Evolutionary conservation across 352 stramenopile species (phyloP).

Genomic region (Phytopythium cucurbitacearum): DNA sequence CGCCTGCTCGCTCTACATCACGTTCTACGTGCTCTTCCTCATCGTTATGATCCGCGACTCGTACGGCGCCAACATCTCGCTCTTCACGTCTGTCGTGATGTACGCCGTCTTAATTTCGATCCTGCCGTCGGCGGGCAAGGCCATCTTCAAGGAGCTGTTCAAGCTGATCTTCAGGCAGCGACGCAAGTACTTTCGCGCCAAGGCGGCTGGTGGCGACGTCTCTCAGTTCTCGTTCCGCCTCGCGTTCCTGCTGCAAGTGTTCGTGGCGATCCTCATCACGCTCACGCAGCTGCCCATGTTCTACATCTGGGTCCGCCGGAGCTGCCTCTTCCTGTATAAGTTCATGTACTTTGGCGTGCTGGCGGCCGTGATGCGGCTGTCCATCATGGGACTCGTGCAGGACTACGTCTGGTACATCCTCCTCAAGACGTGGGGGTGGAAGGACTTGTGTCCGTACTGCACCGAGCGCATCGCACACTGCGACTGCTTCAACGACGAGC

Average conservation of each 20-base stretch:
- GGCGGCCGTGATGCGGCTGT: conserved; percentile 52
- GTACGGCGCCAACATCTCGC: conserved; percentile 27
- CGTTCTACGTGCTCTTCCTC: conserved; percentile 70
- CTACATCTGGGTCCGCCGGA: conserved; percentile 64
- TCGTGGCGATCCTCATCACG: conserved; percentile 47
- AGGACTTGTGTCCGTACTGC: conserved; percentile 59
- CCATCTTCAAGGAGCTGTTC: conserved; percentile 72
- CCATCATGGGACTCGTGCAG: conserved; percentile 39
- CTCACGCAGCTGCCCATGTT: conserved; percentile 48
- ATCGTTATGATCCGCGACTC: conserved; percentile 54
- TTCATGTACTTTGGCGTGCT: conserved; percentile 68
- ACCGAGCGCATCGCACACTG: conserved; percentile 57
- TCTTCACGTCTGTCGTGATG: conserved; percentile 33
- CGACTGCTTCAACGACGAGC: conserved; percentile 69
- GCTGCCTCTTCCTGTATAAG: conserved; percentile 54
- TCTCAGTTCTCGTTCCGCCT: conserved; percentile 49
- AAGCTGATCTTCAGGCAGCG: conserved; percentile 71
- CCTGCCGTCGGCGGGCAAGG: conserved; percentile 52
- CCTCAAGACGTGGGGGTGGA: conserved; percentile 54
- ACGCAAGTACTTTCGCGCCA: conserved; percentile 60
- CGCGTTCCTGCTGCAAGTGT: conserved; percentile 48
- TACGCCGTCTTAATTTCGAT: conserved; percentile 56
- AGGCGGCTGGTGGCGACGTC: conserved; percentile 34
- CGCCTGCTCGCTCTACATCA: conserved; percentile 67
- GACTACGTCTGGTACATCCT: conserved; percentile 54